Base-by-base conservation (phyloP, 2,329 filamentous ascomycete species). In the Epichloe glyceriae region DNA sequence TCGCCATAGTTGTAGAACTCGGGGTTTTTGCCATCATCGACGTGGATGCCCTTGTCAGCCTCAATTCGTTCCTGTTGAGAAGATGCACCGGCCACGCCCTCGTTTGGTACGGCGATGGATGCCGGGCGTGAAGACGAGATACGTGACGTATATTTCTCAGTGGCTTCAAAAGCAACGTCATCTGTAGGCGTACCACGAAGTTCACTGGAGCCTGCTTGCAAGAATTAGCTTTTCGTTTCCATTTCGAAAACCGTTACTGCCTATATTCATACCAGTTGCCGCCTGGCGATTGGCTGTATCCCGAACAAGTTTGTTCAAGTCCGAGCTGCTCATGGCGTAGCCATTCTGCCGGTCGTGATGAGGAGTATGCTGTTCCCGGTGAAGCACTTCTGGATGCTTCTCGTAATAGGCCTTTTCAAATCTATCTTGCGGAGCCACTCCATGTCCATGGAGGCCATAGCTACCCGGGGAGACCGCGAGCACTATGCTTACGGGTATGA, bases 351-450 rank as follows among this genome's bases (percentile, higher is more conserved):
- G 75, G 49, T 79, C 77, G 52, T 77, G 70, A 30, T 79, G 68
- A 42, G 75, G 71, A 10, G 70, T 70, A 30, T 73, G 80, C 56
- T 82, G 78, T 62, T 90, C 87, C 67, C 91, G 88, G 63, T 85
- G 81, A 50, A 79, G 75, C 33, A 85, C 73, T 57, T 96, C 87
- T 0, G 91, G 91, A 61, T 95, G 89, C 69, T 93, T 96, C 60
- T 88, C 81, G 62, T 93, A 94, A 78, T 95, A 96, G 26, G 86
- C 86, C 70, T 86, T 87, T 61, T 95, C 88, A 40, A 97, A 86
- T 63, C 85, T 88, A 68, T 94, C 87, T 51, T 81, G 79, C 3
- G 84, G 75, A 17, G 79, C 75, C 26, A 86, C 74, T 49, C 88
- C 89, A 62, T 96, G 91, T 43, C 90, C 88, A 61, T 95, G 90